Base-by-base conservation (phyloP, 805 yeast species). In the Zygosaccharomyces kombuchaensis region DNA sequence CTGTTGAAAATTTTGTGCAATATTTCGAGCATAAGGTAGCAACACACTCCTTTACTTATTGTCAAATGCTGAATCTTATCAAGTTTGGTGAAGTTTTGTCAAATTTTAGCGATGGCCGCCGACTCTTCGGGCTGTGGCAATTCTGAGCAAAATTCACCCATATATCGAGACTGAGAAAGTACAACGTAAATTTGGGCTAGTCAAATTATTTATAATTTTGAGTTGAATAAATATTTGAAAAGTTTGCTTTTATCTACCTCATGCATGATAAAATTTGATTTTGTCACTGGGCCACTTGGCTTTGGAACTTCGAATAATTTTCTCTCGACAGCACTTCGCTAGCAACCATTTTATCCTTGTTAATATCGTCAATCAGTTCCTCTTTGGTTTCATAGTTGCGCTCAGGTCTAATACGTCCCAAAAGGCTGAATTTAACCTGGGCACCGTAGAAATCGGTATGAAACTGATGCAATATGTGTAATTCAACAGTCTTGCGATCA, bases 381-480 rank as follows among this genome's bases (percentile, higher is more conserved):
- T 93, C 96, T 51, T 77, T 71, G 1, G 95, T 80, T 7, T 87
- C 83, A 60, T 89, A 93, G 60, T 90, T 78, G 53, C 87, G 72
- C 63, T 93, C 98, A 0, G 96, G 96, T 53, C 99, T 77, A 31
- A 93, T 78, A 63, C 86, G 91, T 0, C 99, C 99, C 52, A 93
- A 70, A 2, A 93, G 79, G 32, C 74, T 76, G 55, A 87, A 81
- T 44, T 73, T 74, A 42, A 91, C 75, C 7, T 62, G 51, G 8
- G 96, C 91, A 4, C 99, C 99, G 58, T 93, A 93, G 62, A 93
- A 93, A 51, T 77, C 73, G 9, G 69, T 58, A 0, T 60, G 52
- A 58, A 89, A 93, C 35, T 81, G 68, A 67, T 88, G 95, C 44
- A 93, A 73, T 4, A 93, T 76, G 65, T 93, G 96, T 17, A 93